Conservation (phyloP, 2,329 filamentous ascomycete species). For the Fusarium globosum region DNA sequence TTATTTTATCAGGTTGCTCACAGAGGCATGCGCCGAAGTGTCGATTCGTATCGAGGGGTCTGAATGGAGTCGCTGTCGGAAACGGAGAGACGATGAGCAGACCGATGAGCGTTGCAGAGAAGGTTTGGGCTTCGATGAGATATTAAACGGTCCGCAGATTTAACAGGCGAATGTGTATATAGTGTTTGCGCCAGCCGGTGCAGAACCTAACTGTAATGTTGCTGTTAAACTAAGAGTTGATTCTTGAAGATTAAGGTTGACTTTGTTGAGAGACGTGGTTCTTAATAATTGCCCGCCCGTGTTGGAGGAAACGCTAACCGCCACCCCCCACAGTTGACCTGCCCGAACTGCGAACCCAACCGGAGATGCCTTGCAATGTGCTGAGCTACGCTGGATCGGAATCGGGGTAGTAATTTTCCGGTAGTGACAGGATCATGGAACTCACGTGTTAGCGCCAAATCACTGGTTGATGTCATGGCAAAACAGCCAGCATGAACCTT, state of each 20-base stretch:
- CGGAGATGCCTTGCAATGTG: background rate
- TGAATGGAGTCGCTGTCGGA: conserved; percentile 12
- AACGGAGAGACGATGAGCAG: background rate
- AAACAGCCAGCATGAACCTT: background rate
- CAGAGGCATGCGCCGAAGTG: conserved; percentile 39
- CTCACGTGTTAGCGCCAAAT: conserved; percentile 36
- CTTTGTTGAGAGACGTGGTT: conserved; percentile 45
- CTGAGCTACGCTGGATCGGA: background rate
- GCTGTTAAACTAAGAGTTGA: conserved; percentile 5
- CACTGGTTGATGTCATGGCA: conserved; percentile 39
- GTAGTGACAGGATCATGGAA: background rate
- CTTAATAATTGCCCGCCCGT: conserved; percentile 31
- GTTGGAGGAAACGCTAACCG: conserved; percentile 36
- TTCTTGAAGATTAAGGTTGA: conserved; percentile 3
- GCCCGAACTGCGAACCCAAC: conserved; percentile 15
- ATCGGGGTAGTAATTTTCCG: conserved; percentile 30
- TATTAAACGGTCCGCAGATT: background rate
- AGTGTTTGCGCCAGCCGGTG: background rate
- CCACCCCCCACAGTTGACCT: conserved; percentile 34
- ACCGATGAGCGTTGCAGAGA: background rate
- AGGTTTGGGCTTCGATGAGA: background rate
- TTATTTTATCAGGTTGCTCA: conserved; percentile 35
- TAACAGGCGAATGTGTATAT: background rate
- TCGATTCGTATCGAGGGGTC: conserved; percentile 18
- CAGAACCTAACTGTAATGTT: background rate